Evolutionary conservation across 164 flowering plant species (phyloP), one percentile per base, ranked within the genome.

Genomic region (Piper longum): DNA sequence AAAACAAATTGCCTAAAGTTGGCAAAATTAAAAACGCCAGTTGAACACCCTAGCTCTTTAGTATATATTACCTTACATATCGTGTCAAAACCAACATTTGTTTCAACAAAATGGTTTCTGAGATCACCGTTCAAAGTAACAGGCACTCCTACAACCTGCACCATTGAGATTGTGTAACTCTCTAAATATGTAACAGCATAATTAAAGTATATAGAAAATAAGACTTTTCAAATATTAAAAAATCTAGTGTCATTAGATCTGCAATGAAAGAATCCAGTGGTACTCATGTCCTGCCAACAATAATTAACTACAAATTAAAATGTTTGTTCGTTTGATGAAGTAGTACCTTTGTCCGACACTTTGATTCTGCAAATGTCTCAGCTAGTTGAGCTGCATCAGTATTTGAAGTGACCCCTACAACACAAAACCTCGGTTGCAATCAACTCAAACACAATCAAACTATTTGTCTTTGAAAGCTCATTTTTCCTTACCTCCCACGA

Each of bases 111-210:
- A 45, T 92, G 96, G 73, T 92, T 92, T 80, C 77, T 87, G 41
- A 92, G 86, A 74, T 92, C 98, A 66, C 98, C 96, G 75, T 89
- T 83, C 75, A 91, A 67, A 45, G 93, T 91, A 66, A 89, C 96
- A 66, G 98, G 98, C 72, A 91, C 90, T 13, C 98, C 96, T 66
- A 91, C 91, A 69, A 91, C 98, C 98, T 91, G 79, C 51, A 69
- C 67, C 57, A 16, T 58, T 55, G 54, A 54, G 36, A 26, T 26
- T 26, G 36, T 26, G 36, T 5, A 5, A 12, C 40, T 58, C 19
- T 36, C 41, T 19, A 4, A 4, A 5, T 58, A 26, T 26, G 36
- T 26, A 26, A 26, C 36, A 26, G 36, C 36, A 2, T 26, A 26
- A 26, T 26, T 0, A 26, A 19, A 58, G 61, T 58, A 58, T 7